Evolutionary conservation across 257 asterid species (phyloP), one percentile per base, ranked within the genome.

Genomic region (Solanum habrochaites): DNA sequence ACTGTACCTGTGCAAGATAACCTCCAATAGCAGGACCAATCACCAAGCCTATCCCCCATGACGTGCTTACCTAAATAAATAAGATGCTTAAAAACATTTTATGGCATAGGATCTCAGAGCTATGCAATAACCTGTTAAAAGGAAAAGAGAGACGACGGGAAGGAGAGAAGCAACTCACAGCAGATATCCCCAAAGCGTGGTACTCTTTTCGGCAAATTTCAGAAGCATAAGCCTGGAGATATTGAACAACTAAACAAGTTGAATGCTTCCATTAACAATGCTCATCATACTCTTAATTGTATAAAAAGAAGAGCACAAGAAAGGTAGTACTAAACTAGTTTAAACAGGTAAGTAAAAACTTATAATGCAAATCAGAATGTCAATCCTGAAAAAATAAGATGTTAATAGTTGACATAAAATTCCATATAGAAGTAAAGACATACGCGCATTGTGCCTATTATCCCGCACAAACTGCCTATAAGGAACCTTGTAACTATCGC

Each of bases 11-110:
- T 85, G 98, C 98, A 82, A 96, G 97, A 88, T 74, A 96, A 56
- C 99, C 99, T 78, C 99, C 99, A 67, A 96, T 72, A 85, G 98
- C 98, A 74, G 99, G 99, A 85, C 99, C 99, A 35, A 96, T 93
- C 71, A 96, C 92, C 88, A 96, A 89, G 70, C 98, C 98, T 67
- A 92, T 87, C 71, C 98, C 99, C 99, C 98, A 96, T 77, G 99
- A 91, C 62, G 98, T 96, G 88, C 95, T 92, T 85, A 95, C 97
- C 99, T 96, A 69, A 80, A 47, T 73, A 47, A 6, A 83, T 21
- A 37, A 20, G 21, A 56, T 64, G n/a, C 11, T 8, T 20, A 73
- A 73, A 37, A 73, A 37, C 47, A 21, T 21, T 37, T 73, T 37
- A 73, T 2, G 31, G 31, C 82, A 37, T 21, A 37, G 82, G 52